Conservation (phyloP, 805 yeast genomes). For the Suhomyces xylopsoci region DNA sequence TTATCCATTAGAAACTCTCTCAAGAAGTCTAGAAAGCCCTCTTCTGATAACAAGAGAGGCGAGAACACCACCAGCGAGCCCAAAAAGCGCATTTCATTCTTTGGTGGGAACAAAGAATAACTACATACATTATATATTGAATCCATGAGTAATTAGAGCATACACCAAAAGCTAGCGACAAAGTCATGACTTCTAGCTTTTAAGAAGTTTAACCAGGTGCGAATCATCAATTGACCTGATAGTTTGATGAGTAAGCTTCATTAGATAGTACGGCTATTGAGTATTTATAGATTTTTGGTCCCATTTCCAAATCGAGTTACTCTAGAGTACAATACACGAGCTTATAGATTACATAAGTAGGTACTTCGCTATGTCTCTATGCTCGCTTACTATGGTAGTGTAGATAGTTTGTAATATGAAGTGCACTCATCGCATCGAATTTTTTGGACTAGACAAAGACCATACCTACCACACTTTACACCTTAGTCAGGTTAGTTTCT, state of each 20-base stretch:
- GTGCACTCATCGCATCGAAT: neutral
- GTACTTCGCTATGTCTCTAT: too few relatives aligned
- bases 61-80: conserved; percentile 17
- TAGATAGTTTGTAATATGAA: neutral
- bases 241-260: too few relatives aligned
- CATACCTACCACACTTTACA: neutral
- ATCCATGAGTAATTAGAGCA: neutral
- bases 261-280: too few relatives aligned
- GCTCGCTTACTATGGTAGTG: too few relatives aligned
- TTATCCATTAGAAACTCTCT: conserved; percentile 39
- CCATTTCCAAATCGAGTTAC: too few relatives aligned
- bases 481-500: neutral
- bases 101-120: conserved; percentile 11
- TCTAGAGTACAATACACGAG: too few relatives aligned
- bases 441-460: neutral
- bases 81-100: conserved; percentile 23
- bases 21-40: conserved; percentile 23
- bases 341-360: too few relatives aligned
- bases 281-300: too few relatives aligned
- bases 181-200: too few relatives aligned
- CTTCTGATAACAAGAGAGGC: conserved; percentile 17
- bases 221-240: too few relatives aligned
- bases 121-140: neutral
- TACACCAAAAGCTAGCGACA: too few relatives aligned
- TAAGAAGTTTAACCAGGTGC: too few relatives aligned